Base-by-base conservation (phyloP, 768 basidiomycete species). In the Hydnomerulius pinastri region DNA sequence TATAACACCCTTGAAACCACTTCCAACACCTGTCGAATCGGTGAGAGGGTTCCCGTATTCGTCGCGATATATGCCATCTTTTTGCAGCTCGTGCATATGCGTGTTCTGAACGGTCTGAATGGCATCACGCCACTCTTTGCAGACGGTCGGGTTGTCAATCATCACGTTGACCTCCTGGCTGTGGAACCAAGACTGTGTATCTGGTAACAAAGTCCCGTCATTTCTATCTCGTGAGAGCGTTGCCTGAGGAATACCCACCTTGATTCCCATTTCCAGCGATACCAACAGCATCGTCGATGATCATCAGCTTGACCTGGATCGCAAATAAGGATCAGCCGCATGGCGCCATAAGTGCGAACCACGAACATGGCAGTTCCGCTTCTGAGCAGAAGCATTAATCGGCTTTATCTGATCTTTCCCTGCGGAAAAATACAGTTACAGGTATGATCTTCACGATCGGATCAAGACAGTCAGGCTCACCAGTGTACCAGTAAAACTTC, bases 261-360 rank as follows among this genome's bases (percentile, higher is more conserved):
- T 86, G 85, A 64, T 87, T 87, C 21, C 86, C 86, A 56, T 83
- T 88, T 8, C 86, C 87, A 17, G 77, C 73, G 51, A 89, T 87
- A 12, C 77, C 80, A 38, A 87, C 77, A 55, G 76, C 70, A 58
- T 80, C 80, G 61, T 88, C 87, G 51, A 86, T 76, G 29, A 78
- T 72, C 70, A 85, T 85, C 60, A 87, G 73, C 63, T 87, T 86
- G 61, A 86, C 77, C 76, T 57, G 37, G 13, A 49, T 24, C 51
- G 12, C 41, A 40, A 13, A 17, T 45, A 46, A 29, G 25, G 23
- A 29, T 42, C n/a, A 30, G 40, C 13, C 33, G 35, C 21, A 24
- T 23, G 17, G 4, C 23, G 30, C 35, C 35, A 39, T 27, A 27
- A 44, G 36, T n/a, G 33, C 20, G 24, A n/a, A 23, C 42, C 6